Percentiles rank a stretch among this genome's conserved stretches.
Conservation (phyloP, 2,329 filamentous ascomycete genomes). For the Monosporascus sp. region DNA sequence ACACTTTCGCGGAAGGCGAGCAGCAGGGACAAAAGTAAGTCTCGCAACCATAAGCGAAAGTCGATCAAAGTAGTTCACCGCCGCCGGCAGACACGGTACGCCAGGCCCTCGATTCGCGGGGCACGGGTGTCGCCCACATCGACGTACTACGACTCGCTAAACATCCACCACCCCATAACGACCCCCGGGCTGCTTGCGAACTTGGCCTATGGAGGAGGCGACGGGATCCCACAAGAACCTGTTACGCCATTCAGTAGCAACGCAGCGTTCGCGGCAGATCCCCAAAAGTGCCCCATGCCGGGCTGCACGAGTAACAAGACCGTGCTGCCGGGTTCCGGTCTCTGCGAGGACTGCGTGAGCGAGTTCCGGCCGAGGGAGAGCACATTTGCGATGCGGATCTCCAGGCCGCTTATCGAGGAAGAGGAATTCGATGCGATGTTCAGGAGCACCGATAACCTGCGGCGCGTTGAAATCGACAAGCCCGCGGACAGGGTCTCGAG, state of each 20-base stretch:
- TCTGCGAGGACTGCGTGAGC: slow-evolving; percentile 16
- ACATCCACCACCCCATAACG: neutral
- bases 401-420: neutral
- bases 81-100: neutral
- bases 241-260: neutral
- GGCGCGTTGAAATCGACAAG: neutral
- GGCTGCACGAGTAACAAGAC: slow-evolving; percentile 11
- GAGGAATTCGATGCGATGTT: neutral
- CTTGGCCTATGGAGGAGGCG: neutral
- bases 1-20: neutral
- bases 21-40: neutral
- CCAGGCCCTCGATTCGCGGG: neutral
- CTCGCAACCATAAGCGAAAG: neutral
- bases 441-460: neutral
- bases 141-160: neutral
- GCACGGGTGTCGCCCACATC: neutral
- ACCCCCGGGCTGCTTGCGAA: neutral
- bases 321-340: neutral
- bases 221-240: neutral
- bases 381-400: neutral
- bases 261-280: neutral
- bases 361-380: slow-evolving; percentile 17
- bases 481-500: slow-evolving; percentile 1
- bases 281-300: slow-evolving; percentile 14
- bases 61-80: neutral